Conservation (phyloP, 2,329 filamentous ascomycete genomes). For the Balansia obtecta region DNA sequence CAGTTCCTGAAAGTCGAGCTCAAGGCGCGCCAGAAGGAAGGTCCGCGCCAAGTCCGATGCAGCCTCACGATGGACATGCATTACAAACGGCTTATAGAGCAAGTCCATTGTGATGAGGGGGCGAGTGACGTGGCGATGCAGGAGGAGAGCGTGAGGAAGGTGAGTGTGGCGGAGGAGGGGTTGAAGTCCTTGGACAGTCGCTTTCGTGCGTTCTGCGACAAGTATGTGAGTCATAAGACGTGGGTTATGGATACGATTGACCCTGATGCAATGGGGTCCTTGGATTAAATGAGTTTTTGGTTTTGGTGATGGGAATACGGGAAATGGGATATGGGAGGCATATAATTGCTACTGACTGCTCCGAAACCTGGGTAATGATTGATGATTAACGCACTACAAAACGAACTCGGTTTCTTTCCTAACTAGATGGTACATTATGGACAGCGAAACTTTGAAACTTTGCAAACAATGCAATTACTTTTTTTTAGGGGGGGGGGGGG, state of each 20-base stretch:
- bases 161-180: background rate
- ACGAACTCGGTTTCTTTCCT: background rate
- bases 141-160: background rate
- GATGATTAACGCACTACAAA: background rate
- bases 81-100: background rate
- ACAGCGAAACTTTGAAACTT: too few species aligned
- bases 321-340: background rate
- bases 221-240: background rate
- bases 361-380: background rate
- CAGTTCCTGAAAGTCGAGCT: constrained; percentile 25
- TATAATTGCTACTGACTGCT: background rate
- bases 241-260: background rate
- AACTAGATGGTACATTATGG: background rate
- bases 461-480: too few species aligned
- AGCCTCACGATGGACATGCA: constrained; percentile 10
- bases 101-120: constrained; percentile 11
- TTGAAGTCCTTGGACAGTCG: constrained; percentile 4
- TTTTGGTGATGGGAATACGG: background rate
- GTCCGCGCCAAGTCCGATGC: background rate
- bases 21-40: constrained; percentile 10
- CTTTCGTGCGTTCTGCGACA: constrained; percentile 6
- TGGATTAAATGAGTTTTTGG: background rate
- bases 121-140: constrained; percentile 10
- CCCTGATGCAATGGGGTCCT: background rate
- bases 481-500: too few species aligned